A percentile compares a stretch with the other conserved stretches of the same genome.
Conservation (phyloP, 345 rosid species). For the Mangifera indica region DNA sequence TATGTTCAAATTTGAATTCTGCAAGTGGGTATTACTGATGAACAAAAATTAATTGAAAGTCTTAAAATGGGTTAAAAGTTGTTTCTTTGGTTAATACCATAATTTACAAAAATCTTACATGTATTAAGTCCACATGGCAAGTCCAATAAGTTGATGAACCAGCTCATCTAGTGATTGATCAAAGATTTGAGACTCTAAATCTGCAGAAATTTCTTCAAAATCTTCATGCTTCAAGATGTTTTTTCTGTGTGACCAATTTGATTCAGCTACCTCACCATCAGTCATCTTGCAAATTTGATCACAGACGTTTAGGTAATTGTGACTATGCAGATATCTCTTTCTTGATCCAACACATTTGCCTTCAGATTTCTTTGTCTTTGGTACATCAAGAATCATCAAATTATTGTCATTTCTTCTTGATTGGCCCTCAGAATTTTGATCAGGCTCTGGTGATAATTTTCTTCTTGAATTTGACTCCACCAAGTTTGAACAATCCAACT, state of each 20-base stretch:
- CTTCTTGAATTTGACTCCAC: constrained; percentile 27
- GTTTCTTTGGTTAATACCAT: neutral
- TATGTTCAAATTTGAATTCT: neutral
- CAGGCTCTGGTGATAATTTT: constrained; percentile 31
- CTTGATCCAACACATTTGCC: constrained; percentile 19
- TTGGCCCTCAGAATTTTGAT: constrained; percentile 10
- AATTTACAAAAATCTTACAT: constrained; percentile 23
- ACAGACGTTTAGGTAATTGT: constrained; percentile 22
- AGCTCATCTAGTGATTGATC: constrained; percentile 41
- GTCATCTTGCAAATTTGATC: constrained; percentile 27
- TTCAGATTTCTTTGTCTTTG: constrained; percentile 14
- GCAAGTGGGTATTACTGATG: neutral
- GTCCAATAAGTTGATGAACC: constrained; percentile 24
- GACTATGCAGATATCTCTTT: neutral
- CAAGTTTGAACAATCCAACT: constrained; percentile 17
- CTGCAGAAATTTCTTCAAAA: constrained; percentile 35
- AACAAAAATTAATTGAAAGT: neutral
- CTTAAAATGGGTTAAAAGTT: neutral
- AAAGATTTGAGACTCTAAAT: constrained; percentile 36
- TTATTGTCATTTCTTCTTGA: constrained; percentile 12
- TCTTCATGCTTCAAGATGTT: constrained; percentile 23
- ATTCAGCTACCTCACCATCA: constrained; percentile 20
- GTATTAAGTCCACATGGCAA: constrained; percentile 22
- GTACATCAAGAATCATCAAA: constrained; percentile 12
- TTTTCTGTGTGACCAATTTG: constrained; percentile 26